Base-by-base conservation (phyloP, 2,329 filamentous ascomycete genomes). In the Microascus cirrosus region DNA sequence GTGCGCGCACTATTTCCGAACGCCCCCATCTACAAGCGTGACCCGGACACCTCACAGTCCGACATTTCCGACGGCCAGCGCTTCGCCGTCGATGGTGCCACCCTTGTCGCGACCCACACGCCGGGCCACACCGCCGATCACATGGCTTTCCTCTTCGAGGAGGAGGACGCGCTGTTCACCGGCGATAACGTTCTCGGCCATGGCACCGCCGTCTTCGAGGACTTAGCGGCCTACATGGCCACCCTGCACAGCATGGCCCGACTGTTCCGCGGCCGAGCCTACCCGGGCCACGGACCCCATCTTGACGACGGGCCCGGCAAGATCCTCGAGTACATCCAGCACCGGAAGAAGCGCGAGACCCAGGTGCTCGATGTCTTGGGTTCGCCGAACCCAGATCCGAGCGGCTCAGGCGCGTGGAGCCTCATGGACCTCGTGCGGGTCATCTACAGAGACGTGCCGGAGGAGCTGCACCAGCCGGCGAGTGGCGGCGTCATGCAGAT, bases 131-230 rank as follows among this genome's bases (percentile, higher is more conserved):
- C 92, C 0, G 75, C 75, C 2, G 92, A 96, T 66, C 93, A 96
- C 69, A 86, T 92, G 78, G 83, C 80, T 20, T 86, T 96, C 63
- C 69, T 91, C 5, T 71, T 95, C 4, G 80, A 85, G 53, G 89
- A 95, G 79, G 78, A 95, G 65, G 80, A 90, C 64, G 86, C 89
- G 48, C 84, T 96, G 74, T 94, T 96, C 69, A 95, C 90, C 0
- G 91, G 87, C 7, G 91, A 96, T 70, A 95, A 93, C 67, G 86
- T 96, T 1, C 78, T 96, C 1, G 91, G 91, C 1, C 89, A 95
- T 60, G 90, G 90, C 13, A 95, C 89, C 2, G 85, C 88, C 3
- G 89, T 94, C 0, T 95, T 95, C 63, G 89, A 95, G 68, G 83
- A 94, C 62, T 76, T 95, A 10, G 69, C 73, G 1, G 73, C 74